These are phyloP conservation scores for Fragilariopsis cylindrus DNA, from an alignment of 108 stramenopile genomes.

Conservation along the genomic window DNA sequence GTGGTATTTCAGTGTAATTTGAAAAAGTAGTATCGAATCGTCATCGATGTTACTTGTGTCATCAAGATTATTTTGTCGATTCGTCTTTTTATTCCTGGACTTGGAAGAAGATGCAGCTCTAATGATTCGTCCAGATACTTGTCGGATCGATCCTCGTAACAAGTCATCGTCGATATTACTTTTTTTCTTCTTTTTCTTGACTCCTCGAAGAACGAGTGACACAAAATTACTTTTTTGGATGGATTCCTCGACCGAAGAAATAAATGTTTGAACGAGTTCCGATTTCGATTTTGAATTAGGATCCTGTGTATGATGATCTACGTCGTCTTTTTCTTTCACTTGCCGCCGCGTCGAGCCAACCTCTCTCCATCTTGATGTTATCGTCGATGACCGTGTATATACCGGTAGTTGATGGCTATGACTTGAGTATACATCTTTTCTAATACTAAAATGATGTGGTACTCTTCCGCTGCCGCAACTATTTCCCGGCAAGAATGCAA, in stretches of 20 bases:
- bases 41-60: constrained; percentile 4
- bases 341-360: too few species aligned
- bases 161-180: constrained; percentile 4
- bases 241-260: constrained; percentile 15
- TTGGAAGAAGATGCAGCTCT: neutral
- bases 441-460: too few species aligned
- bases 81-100: neutral
- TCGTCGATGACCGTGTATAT: too few species aligned
- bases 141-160: constrained; percentile 46
- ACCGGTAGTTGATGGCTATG: too few species aligned
- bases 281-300: neutral
- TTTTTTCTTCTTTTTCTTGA: constrained; percentile 30
- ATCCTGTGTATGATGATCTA: neutral
- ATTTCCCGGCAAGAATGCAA: too few species aligned
- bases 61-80: neutral
- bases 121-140: constrained; percentile 49
- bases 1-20: constrained; percentile 78
- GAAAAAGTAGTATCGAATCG: constrained; percentile 34
- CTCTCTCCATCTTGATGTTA: too few species aligned
- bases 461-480: too few species aligned
- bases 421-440: too few species aligned
- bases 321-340: too few species aligned
- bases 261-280: constrained; percentile 29
- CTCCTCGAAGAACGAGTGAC: constrained; percentile 38
- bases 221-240: constrained; percentile 33